These are phyloP conservation scores for Rhodotorula sp. DNA, from an alignment of 1,284 basidiomycete species.

Conservation along the genomic window DNA sequence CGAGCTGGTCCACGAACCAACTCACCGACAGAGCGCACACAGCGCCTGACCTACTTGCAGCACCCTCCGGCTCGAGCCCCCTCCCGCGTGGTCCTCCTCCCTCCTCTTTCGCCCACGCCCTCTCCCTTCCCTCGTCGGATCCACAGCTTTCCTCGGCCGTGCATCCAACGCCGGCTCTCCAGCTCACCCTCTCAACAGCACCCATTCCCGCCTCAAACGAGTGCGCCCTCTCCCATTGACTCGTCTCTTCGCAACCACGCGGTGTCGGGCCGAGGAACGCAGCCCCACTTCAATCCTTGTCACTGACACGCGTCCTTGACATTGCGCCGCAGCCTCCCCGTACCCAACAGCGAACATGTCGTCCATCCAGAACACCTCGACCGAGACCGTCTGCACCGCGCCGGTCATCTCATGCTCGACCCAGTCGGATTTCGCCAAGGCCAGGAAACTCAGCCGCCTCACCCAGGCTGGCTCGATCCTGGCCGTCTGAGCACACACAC, in stretches of 20 bases:
- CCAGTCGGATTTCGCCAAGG: slow-evolving; percentile 16
- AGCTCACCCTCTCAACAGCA: not conserved
- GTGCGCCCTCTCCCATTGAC: not conserved
- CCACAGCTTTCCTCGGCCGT: slow-evolving; percentile 5
- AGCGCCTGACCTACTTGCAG: no score
- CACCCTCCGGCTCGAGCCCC: no score
- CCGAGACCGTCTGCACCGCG: not conserved
- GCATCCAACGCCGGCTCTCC: not conserved
- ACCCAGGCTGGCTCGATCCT: not conserved
- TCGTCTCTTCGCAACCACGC: not conserved
- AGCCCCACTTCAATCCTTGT: no score
- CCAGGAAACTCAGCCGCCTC: slow-evolving; percentile 11
- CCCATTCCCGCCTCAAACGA: slow-evolving; percentile 2
- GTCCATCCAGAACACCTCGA: not conserved
- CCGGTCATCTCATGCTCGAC: not conserved
- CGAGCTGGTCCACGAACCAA: no score
- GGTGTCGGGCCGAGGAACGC: not conserved
- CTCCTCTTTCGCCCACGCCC: not conserved
- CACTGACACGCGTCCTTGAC: no score
- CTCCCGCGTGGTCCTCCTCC: not conserved
- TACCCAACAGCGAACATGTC: slow-evolving; percentile 12
- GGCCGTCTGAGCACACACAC: not conserved
- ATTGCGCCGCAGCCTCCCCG: not conserved
- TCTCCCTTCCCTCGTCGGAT: not conserved
- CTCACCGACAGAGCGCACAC: no score